Conservation (phyloP, 768 basidiomycete genomes). For the Boletus tylopilopsis region DNA sequence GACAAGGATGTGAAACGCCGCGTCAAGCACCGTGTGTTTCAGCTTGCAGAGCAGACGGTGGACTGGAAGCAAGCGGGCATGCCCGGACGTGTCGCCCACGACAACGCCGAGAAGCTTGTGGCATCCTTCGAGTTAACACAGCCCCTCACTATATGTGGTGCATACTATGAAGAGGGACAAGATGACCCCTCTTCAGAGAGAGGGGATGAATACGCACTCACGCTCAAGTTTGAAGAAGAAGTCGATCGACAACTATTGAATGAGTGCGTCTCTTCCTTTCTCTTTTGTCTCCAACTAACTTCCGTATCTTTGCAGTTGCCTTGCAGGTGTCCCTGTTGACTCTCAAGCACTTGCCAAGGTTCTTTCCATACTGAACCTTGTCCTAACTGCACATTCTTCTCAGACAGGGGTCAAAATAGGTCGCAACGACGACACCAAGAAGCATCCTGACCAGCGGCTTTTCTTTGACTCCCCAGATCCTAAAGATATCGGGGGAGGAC, state of each 20-base stretch:
- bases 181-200: conserved; percentile 19
- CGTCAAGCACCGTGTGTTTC: conserved; percentile 41
- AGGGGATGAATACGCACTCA: conserved; percentile 35
- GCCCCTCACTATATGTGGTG: conserved; percentile 37
- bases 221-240: conserved; percentile 37
- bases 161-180: conserved; percentile 38
- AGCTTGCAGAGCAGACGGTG: conserved; percentile 39
- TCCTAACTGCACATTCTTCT: conserved; percentile 41
- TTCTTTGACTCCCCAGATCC: conserved; percentile 34
- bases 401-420: conserved; percentile 43
- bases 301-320: conserved; percentile 39
- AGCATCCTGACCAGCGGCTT: conserved; percentile 35
- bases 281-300: conserved; percentile 25
- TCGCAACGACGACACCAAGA: conserved; percentile 36
- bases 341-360: conserved; percentile 52
- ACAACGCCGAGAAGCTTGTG: conserved; percentile 40
- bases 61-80: conserved; percentile 38
- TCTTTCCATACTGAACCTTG: conserved; percentile 46
- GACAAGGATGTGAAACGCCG: conserved; percentile 26
- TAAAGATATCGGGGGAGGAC: conserved; percentile 46
- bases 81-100: conserved; percentile 41
- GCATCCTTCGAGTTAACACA: conserved; percentile 37
- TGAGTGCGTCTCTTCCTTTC: not conserved
- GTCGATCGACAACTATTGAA: conserved; percentile 28
- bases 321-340: conserved; percentile 51